Base-by-base conservation (phyloP, 2,329 filamentous ascomycete species). In the Truncatella angustata region DNA sequence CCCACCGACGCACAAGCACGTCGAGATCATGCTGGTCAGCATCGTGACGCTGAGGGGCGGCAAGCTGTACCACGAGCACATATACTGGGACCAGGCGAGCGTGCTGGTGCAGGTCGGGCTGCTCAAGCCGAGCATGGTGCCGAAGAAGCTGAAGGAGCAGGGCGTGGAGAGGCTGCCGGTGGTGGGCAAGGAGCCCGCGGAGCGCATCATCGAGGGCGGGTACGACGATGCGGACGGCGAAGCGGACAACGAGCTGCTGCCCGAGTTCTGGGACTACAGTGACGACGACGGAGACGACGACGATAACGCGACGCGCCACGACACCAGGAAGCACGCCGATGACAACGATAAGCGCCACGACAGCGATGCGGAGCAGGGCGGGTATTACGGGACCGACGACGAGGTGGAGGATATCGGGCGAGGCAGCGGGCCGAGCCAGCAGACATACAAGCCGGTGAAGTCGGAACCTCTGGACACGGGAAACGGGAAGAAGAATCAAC, bases 11-110 rank as follows among this genome's bases (percentile, higher is more conserved):
- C 69, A 73, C 30, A 73, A 71, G 46, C 69, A 72, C 4, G 73
- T 85, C 10, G 73, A 80, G 35, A 73, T 88, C 10, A 80, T 84
- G 0, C 77, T 87, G 44, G 85, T 82, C 0, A 78, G 78, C 2
- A 74, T 88, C 2, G 83, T 88, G 0, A 82, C 82, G 28, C 73
- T 88, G 46, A 74, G 84, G 0, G 85, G 84, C 0, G 84, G 86
- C 49, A 74, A 81, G 2, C 65, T 88, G 1, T 85, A 81, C 53
- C 82, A 87, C 51, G 85, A 88, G 60, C 84, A 87, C 55, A 84
- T 88, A 11, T 75, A 78, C 9, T 88, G 85, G 85, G 85, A 88
- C 51, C 84, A 88, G 60, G 82, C 76, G 0, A 86, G 80, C 0
- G 81, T 81, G 7, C 66, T 88, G n/a, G 68, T 77, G 4, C 86